phyloP scores from a whole-genome alignment of 331 rosid genomes.

The Erythrophleum ivorense region DNA sequence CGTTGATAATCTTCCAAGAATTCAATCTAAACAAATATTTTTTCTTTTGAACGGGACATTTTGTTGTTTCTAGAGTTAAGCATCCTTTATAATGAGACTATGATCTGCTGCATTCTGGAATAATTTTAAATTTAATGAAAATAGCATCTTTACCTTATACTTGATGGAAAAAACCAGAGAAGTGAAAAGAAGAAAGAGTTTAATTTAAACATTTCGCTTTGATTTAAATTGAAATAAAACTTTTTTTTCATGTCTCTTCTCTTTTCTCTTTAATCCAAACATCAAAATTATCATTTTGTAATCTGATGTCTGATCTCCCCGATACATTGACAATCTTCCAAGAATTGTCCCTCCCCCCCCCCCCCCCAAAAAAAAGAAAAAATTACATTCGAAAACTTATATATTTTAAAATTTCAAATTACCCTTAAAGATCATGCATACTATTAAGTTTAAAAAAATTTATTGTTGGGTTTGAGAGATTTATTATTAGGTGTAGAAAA shows the following conservation, averaged over 20 bases:
- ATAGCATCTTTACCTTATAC: not conserved
- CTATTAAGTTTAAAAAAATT: no score
- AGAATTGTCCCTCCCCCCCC: not conserved
- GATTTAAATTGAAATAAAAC: not conserved
- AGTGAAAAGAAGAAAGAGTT: no score
- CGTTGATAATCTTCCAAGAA: not conserved
- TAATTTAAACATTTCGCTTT: no score
- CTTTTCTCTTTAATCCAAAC: not conserved
- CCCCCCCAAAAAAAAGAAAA: not conserved
- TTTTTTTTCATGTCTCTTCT: not conserved
- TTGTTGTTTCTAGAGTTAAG: not conserved
- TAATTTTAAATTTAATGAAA: not conserved
- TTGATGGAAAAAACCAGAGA: not conserved
- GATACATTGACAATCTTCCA: not conserved
- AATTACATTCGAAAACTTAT: no score
- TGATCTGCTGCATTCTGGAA: not conserved
- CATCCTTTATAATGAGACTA: not conserved
- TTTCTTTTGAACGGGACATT: not conserved
- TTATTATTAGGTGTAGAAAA: no score
- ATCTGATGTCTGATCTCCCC: no score
- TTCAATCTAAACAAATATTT: not conserved
- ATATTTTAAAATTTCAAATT: no score
- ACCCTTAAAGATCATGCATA: no score
- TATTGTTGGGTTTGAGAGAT: no score
- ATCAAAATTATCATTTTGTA: no score